Conservation (phyloP, 179 eudicot species). For the Dionaea muscipula region DNA sequence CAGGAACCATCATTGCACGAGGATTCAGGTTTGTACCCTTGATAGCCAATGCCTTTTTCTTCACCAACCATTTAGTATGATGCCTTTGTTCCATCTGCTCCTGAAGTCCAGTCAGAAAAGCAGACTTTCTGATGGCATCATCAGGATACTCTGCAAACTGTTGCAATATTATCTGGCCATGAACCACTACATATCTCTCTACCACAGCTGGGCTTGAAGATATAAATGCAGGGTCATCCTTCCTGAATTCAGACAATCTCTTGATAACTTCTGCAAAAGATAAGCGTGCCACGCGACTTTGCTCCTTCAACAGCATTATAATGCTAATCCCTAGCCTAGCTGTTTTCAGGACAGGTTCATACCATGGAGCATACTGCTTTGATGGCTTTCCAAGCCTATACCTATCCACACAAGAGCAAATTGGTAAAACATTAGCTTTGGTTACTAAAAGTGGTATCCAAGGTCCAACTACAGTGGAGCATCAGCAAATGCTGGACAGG, state of each 20-base stretch:
- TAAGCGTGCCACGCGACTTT: constrained; percentile 71
- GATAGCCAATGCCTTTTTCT: constrained; percentile 49
- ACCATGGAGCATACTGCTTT: constrained; percentile 92
- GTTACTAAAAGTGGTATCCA: too few species aligned
- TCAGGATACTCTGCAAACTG: constrained; percentile 89
- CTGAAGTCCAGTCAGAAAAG: constrained; percentile 61
- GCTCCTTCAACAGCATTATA: constrained; percentile 77
- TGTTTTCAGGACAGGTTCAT: constrained; percentile 73
- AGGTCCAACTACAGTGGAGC: too few species aligned
- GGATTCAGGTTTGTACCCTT: constrained; percentile 70
- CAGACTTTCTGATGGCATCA: constrained; percentile 41
- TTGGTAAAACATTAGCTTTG: not conserved
- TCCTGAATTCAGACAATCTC: constrained; percentile 49
- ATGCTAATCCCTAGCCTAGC: constrained; percentile 66
- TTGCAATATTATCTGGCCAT: constrained; percentile 87
- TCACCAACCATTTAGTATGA: constrained; percentile 87
- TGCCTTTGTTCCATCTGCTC: constrained; percentile 68
- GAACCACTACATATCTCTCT: constrained; percentile 82
- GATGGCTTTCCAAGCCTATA: constrained; percentile 95
- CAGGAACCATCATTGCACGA: constrained; percentile 53
- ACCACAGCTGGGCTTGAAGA: constrained; percentile 50
- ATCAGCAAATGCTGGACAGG: too few species aligned
- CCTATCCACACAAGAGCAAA: constrained; percentile 28
- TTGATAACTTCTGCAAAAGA: constrained; percentile 66
- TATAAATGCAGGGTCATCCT: constrained; percentile 63